Evolutionary conservation across 306 rosid genomes (phyloP).

Genomic region (Hippophae gyantsensis): DNA sequence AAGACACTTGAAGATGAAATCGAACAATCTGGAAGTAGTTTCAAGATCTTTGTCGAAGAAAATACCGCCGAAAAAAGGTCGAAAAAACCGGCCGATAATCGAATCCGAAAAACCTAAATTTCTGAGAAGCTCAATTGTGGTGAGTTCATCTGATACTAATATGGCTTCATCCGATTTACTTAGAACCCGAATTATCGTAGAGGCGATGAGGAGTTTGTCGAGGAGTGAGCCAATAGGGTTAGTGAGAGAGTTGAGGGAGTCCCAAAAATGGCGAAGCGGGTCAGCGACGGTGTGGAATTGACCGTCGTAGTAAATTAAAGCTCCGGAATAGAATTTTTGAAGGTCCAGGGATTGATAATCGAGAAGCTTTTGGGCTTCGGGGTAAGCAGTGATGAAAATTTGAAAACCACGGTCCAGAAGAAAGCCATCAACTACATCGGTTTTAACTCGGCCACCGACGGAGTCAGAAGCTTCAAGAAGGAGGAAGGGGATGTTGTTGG

Average conservation of each 20-base stretch:
- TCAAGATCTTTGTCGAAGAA: constrained; percentile 62
- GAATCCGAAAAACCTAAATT: constrained; percentile 58
- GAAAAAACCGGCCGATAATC: constrained; percentile 50
- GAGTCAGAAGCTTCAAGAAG: constrained; percentile 66
- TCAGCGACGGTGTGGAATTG: constrained; percentile 79
- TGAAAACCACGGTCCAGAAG: constrained; percentile 84
- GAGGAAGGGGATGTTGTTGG: constrained; percentile 57
- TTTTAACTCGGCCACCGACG: constrained; percentile 75
- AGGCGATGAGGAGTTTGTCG: constrained; percentile 60
- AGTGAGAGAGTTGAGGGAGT: constrained; percentile 41
- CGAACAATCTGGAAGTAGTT: constrained; percentile 64
- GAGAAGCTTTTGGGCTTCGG: constrained; percentile 68
- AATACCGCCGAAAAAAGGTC: constrained; percentile 76
- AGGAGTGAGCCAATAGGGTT: constrained; percentile 60
- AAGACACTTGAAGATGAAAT: constrained; percentile 80
- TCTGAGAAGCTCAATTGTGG: constrained; percentile 46
- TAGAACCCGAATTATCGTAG: constrained; percentile 42
- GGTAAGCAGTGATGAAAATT: constrained; percentile 89
- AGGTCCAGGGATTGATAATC: constrained; percentile 49
- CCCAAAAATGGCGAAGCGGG: constrained; percentile 59
- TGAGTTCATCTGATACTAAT: constrained; percentile 31
- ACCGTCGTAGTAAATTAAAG: constrained; percentile 44
- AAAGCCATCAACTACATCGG: constrained; percentile 66
- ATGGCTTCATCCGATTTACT: constrained; percentile 44
- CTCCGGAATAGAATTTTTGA: constrained; percentile 66